Base-by-base conservation (phyloP, 352 stramenopile genomes). In the Aphanomyces astaci region DNA sequence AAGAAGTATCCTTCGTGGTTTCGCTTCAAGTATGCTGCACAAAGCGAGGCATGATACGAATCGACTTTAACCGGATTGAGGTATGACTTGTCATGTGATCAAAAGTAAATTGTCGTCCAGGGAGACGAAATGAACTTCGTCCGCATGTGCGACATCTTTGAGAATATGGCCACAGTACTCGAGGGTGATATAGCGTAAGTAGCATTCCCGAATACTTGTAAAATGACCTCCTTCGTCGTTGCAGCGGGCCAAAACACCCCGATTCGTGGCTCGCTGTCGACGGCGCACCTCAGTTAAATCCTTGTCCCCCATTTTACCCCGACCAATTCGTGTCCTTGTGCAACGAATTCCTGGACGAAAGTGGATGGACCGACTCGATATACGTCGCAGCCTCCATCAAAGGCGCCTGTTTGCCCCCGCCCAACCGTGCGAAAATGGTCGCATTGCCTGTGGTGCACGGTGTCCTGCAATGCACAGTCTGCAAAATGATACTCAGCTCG, bases 41-140 rank as follows among this genome's bases (percentile, higher is more conserved):
- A n/a, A 22, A 39, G 13, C 4, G 33, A 32, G 51, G 51, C 51
- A 40, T 24, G 30, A 33, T 59, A 22, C 30, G 24, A 59, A 30
- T 59, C 51, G 51, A 59, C n/a, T 59, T 59, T n/a, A 59, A 19
- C 2, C 48, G n/a, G 10, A 55, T 55, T 55, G 48, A 55, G 48
- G 48, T 55, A 3, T 11, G 48, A 15, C n/a, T n/a, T n/a, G 1
- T 25, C 27, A 55, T 49, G 15, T 15, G 27, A 30, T 55, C 22
- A 15, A 55, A 15, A 15, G 15, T 43, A 15, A 55, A 25, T 15
- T 55, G 24, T 15, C 25, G 33, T 32, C 7, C 11, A 59, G 51
- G 51, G 51, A 40, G 51, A 59, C 27, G 51, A 59, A n/a, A 15
- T 22, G 30, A 59, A 59, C 33, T 59, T 59, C n/a, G 11, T 36